Conservation (phyloP, 495 filamentous ascomycete species). For the Talaromyces proteolyticus region DNA sequence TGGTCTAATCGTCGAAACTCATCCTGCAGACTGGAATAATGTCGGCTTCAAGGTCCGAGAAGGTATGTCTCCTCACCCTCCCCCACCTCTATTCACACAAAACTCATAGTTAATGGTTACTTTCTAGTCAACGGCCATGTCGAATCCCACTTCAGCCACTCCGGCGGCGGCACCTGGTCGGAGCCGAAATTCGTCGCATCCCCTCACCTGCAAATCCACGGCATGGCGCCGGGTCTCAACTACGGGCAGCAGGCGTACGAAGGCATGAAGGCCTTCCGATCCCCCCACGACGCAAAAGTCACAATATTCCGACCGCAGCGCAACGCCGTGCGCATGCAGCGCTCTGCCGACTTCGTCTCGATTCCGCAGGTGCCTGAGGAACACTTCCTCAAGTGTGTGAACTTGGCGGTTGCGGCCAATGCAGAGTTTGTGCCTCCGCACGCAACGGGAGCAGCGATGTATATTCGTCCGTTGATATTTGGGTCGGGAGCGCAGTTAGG, state of each 20-base stretch:
- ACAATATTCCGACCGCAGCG: constrained; percentile 74
- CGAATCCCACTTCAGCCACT: constrained; percentile 61
- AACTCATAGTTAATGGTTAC: neutral
- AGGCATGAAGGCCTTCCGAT: constrained; percentile 86
- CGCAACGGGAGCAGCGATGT: constrained; percentile 79
- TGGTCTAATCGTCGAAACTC: neutral
- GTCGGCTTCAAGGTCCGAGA: constrained; percentile 89
- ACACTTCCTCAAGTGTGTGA: constrained; percentile 67
- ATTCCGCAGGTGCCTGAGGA: constrained; percentile 69
- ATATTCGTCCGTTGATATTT: constrained; percentile 82
- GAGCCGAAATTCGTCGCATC: constrained; percentile 65
- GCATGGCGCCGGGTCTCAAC: constrained; percentile 85
- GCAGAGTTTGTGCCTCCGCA: constrained; percentile 85
- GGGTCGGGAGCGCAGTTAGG: constrained; percentile 77
- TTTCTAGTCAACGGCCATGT: constrained; percentile 25
- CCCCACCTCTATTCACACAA: neutral
- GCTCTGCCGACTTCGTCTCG: constrained; percentile 70
- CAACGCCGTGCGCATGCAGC: constrained; percentile 76
- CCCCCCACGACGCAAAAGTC: constrained; percentile 53
- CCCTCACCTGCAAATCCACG: constrained; percentile 78
- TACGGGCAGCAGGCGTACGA: constrained; percentile 95
- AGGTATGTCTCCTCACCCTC: constrained; percentile 42
- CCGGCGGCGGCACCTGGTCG: constrained; percentile 60
- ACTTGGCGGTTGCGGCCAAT: constrained; percentile 75
- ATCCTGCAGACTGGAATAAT: constrained; percentile 68